These are phyloP conservation scores for Cyclotella distinguenda DNA, from an alignment of 108 stramenopile genomes.

Conservation along the genomic window DNA sequence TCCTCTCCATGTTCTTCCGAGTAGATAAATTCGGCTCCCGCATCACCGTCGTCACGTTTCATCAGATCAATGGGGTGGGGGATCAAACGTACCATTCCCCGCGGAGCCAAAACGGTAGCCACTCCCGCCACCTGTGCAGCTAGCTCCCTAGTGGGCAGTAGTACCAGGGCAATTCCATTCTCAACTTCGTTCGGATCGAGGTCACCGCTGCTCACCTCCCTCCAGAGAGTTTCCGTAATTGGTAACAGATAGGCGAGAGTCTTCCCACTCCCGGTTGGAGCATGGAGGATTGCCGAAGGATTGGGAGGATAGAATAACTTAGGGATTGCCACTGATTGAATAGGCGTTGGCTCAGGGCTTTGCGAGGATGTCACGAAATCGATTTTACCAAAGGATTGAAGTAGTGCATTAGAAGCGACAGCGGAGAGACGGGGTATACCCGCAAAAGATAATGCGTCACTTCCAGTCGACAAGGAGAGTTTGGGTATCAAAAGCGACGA, in stretches of 20 bases:
- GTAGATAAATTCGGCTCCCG: constrained; percentile 47
- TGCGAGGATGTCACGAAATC: background rate
- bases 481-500: background rate
- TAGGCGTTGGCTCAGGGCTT: constrained; percentile 61
- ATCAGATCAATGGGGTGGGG: constrained; percentile 73
- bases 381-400: constrained; percentile 46
- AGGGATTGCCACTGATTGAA: constrained; percentile 69
- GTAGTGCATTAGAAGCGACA: constrained; percentile 61
- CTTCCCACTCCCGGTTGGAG: constrained; percentile 84
- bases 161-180: constrained; percentile 60
- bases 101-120: constrained; percentile 79
- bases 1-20: constrained; percentile 31
- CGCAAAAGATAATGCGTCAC: constrained; percentile 50
- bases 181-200: constrained; percentile 34
- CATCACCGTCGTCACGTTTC: constrained; percentile 37
- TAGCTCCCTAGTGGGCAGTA: constrained; percentile 93
- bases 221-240: constrained; percentile 83
- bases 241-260: constrained; percentile 83
- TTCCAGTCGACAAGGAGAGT: constrained; percentile 3
- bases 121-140: constrained; percentile 91
- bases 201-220: constrained; percentile 24
- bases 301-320: constrained; percentile 49
- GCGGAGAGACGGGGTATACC: constrained; percentile 61
- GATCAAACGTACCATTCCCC: constrained; percentile 82
- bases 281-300: constrained; percentile 69